Percentiles rank a stretch among this genome's conserved stretches.
phyloP scores from a whole-genome alignment of 2,329 filamentous ascomycete genomes.

The Neobulgaria alba region DNA sequence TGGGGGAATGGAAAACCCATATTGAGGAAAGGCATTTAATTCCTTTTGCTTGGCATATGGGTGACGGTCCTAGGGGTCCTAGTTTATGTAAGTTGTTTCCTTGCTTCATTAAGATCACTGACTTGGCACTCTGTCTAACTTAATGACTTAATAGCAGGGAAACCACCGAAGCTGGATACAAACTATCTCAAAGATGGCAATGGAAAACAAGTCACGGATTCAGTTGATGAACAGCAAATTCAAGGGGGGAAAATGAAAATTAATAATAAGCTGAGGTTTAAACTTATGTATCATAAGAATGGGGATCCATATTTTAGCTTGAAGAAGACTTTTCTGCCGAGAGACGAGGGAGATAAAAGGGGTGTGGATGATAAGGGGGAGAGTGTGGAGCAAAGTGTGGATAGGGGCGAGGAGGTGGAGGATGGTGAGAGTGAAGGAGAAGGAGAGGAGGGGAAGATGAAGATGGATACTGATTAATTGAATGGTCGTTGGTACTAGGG shows the following conservation, averaged over 20 bases:
- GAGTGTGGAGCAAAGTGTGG: too few species aligned
- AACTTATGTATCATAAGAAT: too few species aligned
- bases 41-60: slow-evolving; percentile 47
- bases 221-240: slow-evolving; percentile 41
- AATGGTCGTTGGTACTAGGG: too few species aligned
- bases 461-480: too few species aligned
- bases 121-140: background rate
- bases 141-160: slow-evolving; percentile 10
- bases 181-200: slow-evolving; percentile 38
- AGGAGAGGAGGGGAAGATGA: too few species aligned
- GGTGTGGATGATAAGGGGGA: too few species aligned
- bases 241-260: slow-evolving; percentile 33
- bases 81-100: slow-evolving; percentile 20
- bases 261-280: slow-evolving; percentile 20
- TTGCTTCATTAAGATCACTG: background rate
- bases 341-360: too few species aligned
- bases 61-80: slow-evolving; percentile 47
- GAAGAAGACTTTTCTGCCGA: too few species aligned
- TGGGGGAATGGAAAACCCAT: slow-evolving; percentile 38
- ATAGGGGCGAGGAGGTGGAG: too few species aligned
- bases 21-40: slow-evolving; percentile 45
- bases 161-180: too few species aligned
- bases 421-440: too few species aligned
- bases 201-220: slow-evolving; percentile 51
- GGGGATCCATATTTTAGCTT: too few species aligned